Conservation (phyloP, 352 stramenopile species). For the Phytopythium cucurbitacearum region DNA sequence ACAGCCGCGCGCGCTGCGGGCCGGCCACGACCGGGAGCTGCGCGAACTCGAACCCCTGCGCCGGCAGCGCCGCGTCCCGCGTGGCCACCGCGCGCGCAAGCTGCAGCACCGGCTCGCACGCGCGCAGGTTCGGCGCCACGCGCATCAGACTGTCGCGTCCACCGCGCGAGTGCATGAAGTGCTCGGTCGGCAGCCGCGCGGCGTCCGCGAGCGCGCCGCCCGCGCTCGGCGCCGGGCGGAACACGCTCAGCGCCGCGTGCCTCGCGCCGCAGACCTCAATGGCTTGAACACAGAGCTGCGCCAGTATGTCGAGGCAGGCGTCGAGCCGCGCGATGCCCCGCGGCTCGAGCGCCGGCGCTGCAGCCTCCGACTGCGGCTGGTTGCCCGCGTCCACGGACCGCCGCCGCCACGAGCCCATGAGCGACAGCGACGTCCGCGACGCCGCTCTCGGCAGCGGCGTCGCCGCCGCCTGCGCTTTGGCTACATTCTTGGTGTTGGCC, state of each 20-base stretch:
- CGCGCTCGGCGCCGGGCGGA: conserved; percentile 34
- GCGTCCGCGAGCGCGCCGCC: conserved; percentile 37
- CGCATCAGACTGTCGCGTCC: conserved; percentile 43
- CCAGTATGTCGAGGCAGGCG: conserved; percentile 48
- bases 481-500: not conserved
- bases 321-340: conserved; percentile 26
- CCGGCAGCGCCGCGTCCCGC: conserved; percentile 26
- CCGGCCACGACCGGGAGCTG: conserved; percentile 65
- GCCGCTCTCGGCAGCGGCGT: not conserved
- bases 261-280: conserved; percentile 31
- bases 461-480: conserved; percentile 1
- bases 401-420: no score
- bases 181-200: conserved; percentile 13
- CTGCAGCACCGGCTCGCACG: conserved; percentile 61
- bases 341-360: conserved; percentile 11
- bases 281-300: conserved; percentile 49
- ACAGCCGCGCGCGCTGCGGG: conserved; percentile 66
- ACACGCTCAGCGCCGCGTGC: conserved; percentile 61
- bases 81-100: conserved; percentile 39
- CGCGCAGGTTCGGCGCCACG: conserved; percentile 51
- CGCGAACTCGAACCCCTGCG: conserved; percentile 42
- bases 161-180: conserved; percentile 49
- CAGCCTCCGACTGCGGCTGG: conserved; percentile 14
- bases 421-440: not conserved
- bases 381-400: conserved; percentile 13